A percentile compares a stretch with the other conserved stretches of the same genome.
Conservation (phyloP, 73 alveolate genomes). For the Tetrahymena borealis region DNA sequence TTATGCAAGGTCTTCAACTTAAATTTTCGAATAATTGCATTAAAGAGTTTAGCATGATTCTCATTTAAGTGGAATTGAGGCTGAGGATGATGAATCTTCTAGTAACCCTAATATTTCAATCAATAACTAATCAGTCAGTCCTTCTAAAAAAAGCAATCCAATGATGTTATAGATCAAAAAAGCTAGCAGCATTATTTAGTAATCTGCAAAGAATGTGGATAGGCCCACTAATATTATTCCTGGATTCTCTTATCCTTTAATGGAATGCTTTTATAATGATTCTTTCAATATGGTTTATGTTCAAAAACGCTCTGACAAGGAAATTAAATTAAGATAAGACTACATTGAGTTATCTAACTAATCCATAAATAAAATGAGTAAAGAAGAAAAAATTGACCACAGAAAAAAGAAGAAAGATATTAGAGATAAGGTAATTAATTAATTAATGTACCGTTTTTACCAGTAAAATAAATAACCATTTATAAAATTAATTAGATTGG, state of each 20-base stretch:
- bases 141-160: not conserved
- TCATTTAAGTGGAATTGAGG: not conserved
- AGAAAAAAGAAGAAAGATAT: slow-evolving; percentile 39
- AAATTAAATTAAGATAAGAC: slow-evolving; percentile 57
- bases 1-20: not conserved
- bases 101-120: not conserved
- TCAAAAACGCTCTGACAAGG: slow-evolving; percentile 26
- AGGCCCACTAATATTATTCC: slow-evolving; percentile 51
- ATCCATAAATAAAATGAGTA: slow-evolving; percentile 42
- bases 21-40: not conserved
- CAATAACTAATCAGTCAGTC: not conserved
- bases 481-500: slow-evolving; percentile 22
- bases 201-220: not conserved
- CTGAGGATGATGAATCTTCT: not conserved
- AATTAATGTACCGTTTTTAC: not conserved
- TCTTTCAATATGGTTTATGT: slow-evolving; percentile 40
- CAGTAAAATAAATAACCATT: slow-evolving; percentile 26
- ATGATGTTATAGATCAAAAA: not conserved
- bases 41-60: not conserved
- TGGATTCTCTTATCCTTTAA: slow-evolving; percentile 68
- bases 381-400: slow-evolving; percentile 41
- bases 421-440: slow-evolving; percentile 8
- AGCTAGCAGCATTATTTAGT: not conserved
- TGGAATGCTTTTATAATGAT: slow-evolving; percentile 66
- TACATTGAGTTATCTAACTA: slow-evolving; percentile 51